Conservation (phyloP, 192 early-diverging fungal genomes). For the Coemansia sp. region DNA sequence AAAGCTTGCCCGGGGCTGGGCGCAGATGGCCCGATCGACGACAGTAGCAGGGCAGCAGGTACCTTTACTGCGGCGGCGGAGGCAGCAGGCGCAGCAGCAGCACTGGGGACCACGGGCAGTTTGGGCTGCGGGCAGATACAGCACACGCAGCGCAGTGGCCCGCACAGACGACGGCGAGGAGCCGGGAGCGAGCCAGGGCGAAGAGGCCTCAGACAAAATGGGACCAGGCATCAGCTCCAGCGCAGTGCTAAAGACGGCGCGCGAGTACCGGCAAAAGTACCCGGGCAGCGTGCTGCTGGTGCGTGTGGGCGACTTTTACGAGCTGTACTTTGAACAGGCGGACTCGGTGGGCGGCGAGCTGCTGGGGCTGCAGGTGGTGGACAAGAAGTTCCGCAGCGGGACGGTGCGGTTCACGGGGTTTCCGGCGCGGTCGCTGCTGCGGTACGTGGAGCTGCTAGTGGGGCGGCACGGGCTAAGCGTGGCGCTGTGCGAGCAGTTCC, state of each 20-base stretch:
- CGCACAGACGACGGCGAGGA: too few relatives aligned
- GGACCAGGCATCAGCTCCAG: conserved; percentile 20
- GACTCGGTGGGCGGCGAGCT: conserved; percentile 57
- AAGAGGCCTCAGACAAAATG: too few relatives aligned
- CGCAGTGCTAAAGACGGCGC: conserved; percentile 47
- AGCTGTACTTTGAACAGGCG: conserved; percentile 74
- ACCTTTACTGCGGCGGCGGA: too few relatives aligned
- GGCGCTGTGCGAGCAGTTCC: conserved; percentile 68
- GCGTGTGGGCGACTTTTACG: conserved; percentile 78
- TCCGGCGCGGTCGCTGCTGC: conserved; percentile 58
- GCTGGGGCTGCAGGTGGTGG: conserved; percentile 65
- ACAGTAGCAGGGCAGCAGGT: too few relatives aligned
- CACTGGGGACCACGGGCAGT: too few relatives aligned
- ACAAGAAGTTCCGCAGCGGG: conserved; percentile 58
- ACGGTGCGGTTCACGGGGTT: conserved; percentile 69
- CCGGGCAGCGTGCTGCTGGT: conserved; percentile 66
- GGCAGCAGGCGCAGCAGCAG: not conserved
- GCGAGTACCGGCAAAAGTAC: conserved; percentile 55
- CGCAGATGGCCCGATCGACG: too few relatives aligned
- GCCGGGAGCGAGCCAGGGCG: too few relatives aligned
- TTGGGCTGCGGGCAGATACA: too few relatives aligned
- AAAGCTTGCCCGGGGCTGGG: too few relatives aligned
- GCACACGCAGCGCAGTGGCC: too few relatives aligned
- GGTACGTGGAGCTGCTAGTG: conserved; percentile 65
- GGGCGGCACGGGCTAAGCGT: conserved; percentile 56